These are phyloP conservation scores for Microbotryum scabiosae DNA, from an alignment of 1,284 basidiomycete genomes.

Conservation along the genomic window DNA sequence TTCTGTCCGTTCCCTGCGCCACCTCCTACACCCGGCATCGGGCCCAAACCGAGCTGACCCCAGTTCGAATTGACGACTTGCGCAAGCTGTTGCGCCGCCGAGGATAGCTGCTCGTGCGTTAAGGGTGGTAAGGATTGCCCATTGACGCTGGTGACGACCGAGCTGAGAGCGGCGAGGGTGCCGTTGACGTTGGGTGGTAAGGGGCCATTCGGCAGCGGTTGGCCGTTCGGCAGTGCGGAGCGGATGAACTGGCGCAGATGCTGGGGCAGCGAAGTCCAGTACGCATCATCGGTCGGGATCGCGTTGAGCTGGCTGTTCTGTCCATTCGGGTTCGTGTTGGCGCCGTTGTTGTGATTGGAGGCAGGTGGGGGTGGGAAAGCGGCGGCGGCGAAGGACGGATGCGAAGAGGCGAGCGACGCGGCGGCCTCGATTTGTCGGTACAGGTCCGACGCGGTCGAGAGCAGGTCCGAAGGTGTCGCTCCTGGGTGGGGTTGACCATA, in stretches of 20 bases:
- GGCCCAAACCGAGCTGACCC: conserved; percentile 33
- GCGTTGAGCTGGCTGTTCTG: neutral
- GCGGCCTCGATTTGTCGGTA: conserved; percentile 50
- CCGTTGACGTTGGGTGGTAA: conserved; percentile 31
- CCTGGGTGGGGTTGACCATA: conserved; percentile 6
- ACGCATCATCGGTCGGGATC: conserved; percentile 47
- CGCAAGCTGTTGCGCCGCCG: conserved; percentile 36
- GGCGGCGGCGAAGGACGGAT: conserved; percentile 27
- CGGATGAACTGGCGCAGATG: conserved; percentile 52
- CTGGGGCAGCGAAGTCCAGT: conserved; percentile 51
- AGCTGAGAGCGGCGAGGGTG: conserved; percentile 27
- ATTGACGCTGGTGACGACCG: conserved; percentile 9
- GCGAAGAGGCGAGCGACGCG: conserved; percentile 36
- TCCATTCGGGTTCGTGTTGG: neutral
- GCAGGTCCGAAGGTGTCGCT: conserved; percentile 42
- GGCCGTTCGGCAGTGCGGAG: conserved; percentile 45
- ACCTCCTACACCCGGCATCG: conserved; percentile 8
- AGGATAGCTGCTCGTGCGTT: conserved; percentile 36
- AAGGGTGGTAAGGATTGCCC: conserved; percentile 30
- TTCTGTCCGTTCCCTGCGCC: neutral
- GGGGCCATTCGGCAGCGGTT: conserved; percentile 11
- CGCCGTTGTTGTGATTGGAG: neutral
- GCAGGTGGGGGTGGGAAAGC: conserved; percentile 18
- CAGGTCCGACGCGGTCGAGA: conserved; percentile 51
- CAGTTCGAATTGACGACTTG: conserved; percentile 37